Conservation (phyloP, 108 stramenopile species). For the Poteriospumella lacustris region DNA sequence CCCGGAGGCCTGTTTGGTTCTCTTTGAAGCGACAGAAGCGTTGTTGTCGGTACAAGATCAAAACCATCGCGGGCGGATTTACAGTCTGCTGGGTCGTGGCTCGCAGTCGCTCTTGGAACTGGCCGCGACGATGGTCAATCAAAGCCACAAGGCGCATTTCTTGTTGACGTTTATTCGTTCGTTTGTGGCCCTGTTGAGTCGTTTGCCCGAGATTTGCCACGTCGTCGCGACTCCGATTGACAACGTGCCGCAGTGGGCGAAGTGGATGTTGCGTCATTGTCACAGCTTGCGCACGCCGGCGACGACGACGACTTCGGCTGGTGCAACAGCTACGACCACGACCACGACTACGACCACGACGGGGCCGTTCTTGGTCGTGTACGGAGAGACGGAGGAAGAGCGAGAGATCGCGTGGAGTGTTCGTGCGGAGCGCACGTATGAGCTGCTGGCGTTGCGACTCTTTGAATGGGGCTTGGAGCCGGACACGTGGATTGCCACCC, state of each 20-base stretch:
- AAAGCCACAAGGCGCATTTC: background rate
- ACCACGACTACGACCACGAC: background rate
- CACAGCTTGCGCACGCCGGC: background rate
- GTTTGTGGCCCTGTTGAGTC: background rate
- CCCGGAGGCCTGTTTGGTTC: no score
- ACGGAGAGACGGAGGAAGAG: slow-evolving; percentile 10
- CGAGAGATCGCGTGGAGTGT: background rate
- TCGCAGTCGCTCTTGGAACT: no score
- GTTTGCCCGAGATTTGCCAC: background rate
- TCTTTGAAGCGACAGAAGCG: no score
- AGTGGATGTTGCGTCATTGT: background rate
- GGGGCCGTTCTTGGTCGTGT: slow-evolving; percentile 9
- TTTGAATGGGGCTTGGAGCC: no score
- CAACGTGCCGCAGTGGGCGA: background rate
- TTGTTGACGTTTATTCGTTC: slow-evolving; percentile 10
- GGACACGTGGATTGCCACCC: no score
- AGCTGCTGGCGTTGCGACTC: no score
- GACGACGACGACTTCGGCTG: background rate
- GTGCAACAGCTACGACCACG: background rate
- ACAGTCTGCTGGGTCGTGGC: no score
- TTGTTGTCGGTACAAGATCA: no score
- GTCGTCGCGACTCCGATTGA: background rate
- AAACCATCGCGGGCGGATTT: no score
- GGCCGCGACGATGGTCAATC: background rate
- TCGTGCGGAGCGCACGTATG: background rate